Evolutionary conservation across 2,329 filamentous ascomycete species (phyloP), one percentile per base, ranked within the genome.

Genomic region (Hypoxylon sp.): DNA sequence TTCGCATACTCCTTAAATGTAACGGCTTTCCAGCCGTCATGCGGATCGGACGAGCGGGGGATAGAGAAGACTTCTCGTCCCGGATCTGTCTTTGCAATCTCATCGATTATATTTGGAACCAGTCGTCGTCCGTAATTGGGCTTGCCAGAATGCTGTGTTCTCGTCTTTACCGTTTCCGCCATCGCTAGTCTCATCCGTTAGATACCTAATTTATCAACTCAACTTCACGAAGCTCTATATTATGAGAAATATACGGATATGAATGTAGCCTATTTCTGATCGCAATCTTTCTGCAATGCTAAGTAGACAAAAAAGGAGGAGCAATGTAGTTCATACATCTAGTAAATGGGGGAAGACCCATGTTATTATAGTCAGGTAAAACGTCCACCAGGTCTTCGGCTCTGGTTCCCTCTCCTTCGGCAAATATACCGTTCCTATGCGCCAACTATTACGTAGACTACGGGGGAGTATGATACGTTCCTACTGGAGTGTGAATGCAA

Each of bases 21-120:
- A 53, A 84, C 71, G 8, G 71, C 39, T 63, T 73, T 78, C 80
- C 81, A 84, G 9, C 82, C 82, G 53, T 83, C 81, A 17, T 77
- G 73, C 9, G 80, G 79, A 37, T 82, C 59, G 0, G 77, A 76
- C 0, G 77, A 78, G 1, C 74, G 72, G 3, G 82, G 81, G 10
- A 80, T 66, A 5, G 75, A 77, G 42, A 82, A 74, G 55, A 74
- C 79, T 48, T 81, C 76, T n/a, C 76, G 73, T 17, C 76, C 37
- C 1, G 82, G 82, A 1, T 80, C 75, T 3, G 59, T 74, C 4
- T 59, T 57, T 22, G 82, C 82, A 9, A 74, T 70, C 0, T 81
- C 78, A 63, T 84, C 81, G 47, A 84, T 73, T 48, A 83, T 72
- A 61, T 80, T 74, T 19, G 81, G 75, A 8, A 83, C 64, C 11